These are phyloP conservation scores for Posidonia oceanica DNA, from an alignment of 116 monocot genomes.

Conservation along the genomic window DNA sequence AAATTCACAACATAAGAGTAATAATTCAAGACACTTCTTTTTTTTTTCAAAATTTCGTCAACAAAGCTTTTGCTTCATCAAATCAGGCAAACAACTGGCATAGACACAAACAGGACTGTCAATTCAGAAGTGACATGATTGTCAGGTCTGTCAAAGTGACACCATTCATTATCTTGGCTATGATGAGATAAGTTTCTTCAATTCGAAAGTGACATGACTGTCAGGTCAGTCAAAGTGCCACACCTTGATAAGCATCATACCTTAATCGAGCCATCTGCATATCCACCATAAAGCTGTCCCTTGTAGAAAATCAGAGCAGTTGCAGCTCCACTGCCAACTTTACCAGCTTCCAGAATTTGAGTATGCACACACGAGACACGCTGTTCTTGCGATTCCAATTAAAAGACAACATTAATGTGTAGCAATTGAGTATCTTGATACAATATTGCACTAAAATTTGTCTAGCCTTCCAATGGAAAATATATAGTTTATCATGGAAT, in stretches of 20 bases:
- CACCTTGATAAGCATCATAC: slow-evolving; percentile 16
- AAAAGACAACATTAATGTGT: slow-evolving; percentile 1
- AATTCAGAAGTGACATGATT: too few relatives aligned
- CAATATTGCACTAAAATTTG: not conserved
- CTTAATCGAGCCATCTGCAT: slow-evolving; percentile 83
- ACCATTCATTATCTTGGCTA: not conserved
- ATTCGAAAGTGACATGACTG: too few relatives aligned
- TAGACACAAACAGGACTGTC: too few relatives aligned
- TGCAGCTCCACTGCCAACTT: slow-evolving; percentile 47
- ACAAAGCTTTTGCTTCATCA: not conserved
- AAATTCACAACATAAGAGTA: too few relatives aligned
- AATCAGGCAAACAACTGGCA: not conserved
- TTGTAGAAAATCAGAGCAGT: slow-evolving; percentile 84
- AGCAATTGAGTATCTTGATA: not conserved
- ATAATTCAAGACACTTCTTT: not conserved
- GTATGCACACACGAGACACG: slow-evolving; percentile 94
- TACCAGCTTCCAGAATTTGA: slow-evolving; percentile 81
- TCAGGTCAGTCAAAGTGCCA: too few relatives aligned
- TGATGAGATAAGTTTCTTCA: too few relatives aligned
- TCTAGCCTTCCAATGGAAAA: not conserved
- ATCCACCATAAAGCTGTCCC: slow-evolving; percentile 71
- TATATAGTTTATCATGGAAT: too few relatives aligned
- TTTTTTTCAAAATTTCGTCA: not conserved
- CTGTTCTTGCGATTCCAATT: slow-evolving; percentile 33
- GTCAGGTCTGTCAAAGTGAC: too few relatives aligned